Percentiles rank a stretch among this genome's conserved stretches.
Evolutionary conservation across 768 basidiomycete genomes (phyloP).

Genomic region (Leccinum broughii): DNA sequence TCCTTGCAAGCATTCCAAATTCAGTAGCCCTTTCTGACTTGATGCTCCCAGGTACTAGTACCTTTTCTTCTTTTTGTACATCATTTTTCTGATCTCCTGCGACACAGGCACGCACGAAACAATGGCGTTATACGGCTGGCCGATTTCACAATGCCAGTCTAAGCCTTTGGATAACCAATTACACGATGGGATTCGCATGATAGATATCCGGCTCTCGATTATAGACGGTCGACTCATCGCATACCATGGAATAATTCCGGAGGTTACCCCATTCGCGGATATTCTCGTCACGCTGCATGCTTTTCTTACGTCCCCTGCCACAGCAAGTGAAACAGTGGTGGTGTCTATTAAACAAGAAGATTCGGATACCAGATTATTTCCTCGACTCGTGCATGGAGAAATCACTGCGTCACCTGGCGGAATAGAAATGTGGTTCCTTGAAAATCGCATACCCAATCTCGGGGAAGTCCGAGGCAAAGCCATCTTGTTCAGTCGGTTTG

Average conservation of each 20-base stretch:
- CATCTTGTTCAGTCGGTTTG: conserved; percentile 82
- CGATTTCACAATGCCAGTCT: conserved; percentile 84
- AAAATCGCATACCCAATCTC: conserved; percentile 75
- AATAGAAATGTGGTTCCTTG: conserved; percentile 74
- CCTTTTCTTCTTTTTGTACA: conserved; percentile 33
- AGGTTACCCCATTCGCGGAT: conserved; percentile 63
- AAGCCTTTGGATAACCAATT: conserved; percentile 66
- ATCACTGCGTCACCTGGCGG: conserved; percentile 54
- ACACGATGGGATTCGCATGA: conserved; percentile 70
- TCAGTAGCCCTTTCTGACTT: conserved; percentile 66
- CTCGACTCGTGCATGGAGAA: conserved; percentile 61
- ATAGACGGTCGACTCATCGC: conserved; percentile 63
- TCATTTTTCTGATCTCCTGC: not conserved
- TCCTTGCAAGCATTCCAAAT: conserved; percentile 65
- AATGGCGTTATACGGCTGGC: conserved; percentile 85
- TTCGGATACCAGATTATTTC: conserved; percentile 54
- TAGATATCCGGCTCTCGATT: conserved; percentile 80
- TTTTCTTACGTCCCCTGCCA: conserved; percentile 60
- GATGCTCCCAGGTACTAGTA: conserved; percentile 68
- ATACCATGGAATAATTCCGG: conserved; percentile 78
- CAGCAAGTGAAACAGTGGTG: conserved; percentile 72
- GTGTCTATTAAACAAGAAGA: conserved; percentile 93
- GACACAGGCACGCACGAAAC: conserved; percentile 17
- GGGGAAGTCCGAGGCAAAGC: conserved; percentile 87
- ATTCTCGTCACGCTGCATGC: conserved; percentile 61